Base-by-base conservation (phyloP, 129 eudicot species). In the Flaveria linearis region DNA sequence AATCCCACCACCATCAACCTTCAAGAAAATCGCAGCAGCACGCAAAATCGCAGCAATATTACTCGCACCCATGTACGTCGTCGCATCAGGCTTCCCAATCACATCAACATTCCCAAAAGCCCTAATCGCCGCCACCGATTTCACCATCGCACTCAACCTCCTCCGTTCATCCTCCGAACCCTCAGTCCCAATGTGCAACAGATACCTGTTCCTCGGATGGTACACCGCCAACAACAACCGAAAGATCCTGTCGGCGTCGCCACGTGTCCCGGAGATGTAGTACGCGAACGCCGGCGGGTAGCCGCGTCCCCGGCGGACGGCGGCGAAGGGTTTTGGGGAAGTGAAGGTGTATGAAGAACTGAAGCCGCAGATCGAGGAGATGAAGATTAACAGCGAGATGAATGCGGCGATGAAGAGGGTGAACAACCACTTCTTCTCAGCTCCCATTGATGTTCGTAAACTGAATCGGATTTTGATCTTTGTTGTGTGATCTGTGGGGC, bases 71-170 rank as follows among this genome's bases (percentile, higher is more conserved):
- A 94, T 94, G 50, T 87, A 87, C 2, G 98, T 94, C 33, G 77
- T 74, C 30, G 97, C 87, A 74, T 87, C 92, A 12, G 98, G 88
- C 81, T 94, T 88, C 74, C 98, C 98, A 47, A 90, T 73, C 85
- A 94, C 97, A 80, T 94, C 96, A 55, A 91, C 98, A 79, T 94
- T 94, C 84, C 83, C 97, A 81, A 94, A 94, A 5, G 87, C 96
- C 86, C 87, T 65, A 77, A 89, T 76, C 17, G 85, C 98, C 15
- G 93, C 82, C 43, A 91, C 86, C 26, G 89, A 84, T 15, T 52
- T 87, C 69, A 94, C 91, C 80, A 83, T 10, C 56, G 68, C 75
- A 18, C 81, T 85, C 70, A 91, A 79, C 69, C 76, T 88, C 68
- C 80, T 69, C 80, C 98, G 78, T 83, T 94, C 98, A 12, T 83